Evolutionary conservation across 805 yeast species (phyloP), one percentile per base, ranked within the genome.

Genomic region (Cyberlindnera nakhonratchasimensis): DNA sequence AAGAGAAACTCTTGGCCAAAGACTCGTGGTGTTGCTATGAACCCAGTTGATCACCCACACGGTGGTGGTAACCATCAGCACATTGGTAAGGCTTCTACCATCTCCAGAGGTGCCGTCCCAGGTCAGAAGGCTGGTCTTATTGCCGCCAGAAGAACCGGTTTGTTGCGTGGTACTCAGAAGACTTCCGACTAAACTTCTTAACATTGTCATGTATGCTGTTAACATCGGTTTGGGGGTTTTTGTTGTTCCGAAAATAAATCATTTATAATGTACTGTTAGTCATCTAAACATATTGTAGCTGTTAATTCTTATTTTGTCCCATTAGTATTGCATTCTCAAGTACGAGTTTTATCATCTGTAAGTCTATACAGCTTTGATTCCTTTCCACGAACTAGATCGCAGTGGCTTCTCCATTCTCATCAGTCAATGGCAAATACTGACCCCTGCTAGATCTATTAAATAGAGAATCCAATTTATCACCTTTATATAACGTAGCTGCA

Each of bases 51-150:
- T 74, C 99, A 91, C 82, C 99, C 99, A 74, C 99, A 91, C 76
- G 99, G 99, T 87, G 98, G 99, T 91, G 99, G 99, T 91, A 90
- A 90, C 96, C 98, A 91, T 78, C 98, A 91, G 82, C 98, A 91
- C 76, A 91, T 90, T 79, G 98, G 98, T 89, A 91, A 91, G 83
- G 97, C 98, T 68, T 91, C 98, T 65, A 91, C 98, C 68, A 91
- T 91, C 67, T 84, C 96, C 63, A 88, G 98, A 86, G 96, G 96
- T 75, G 97, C 98, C 61, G 98, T 91, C 72, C 79, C 99, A 67
- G 99, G 99, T 87, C 99, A 91, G 82, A 91, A 91, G 95, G 96
- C 95, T 72, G 99, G 99, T 91, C 88, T 91, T 72, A 93, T 91
- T 74, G 99, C 99, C 67, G 99, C 99, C 74, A 89, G 99, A 88